A percentile compares a stretch with the other conserved stretches of the same genome.
These are phyloP conservation scores for Albatrellus ellisii DNA, from an alignment of 768 basidiomycete genomes.

Conservation along the genomic window DNA sequence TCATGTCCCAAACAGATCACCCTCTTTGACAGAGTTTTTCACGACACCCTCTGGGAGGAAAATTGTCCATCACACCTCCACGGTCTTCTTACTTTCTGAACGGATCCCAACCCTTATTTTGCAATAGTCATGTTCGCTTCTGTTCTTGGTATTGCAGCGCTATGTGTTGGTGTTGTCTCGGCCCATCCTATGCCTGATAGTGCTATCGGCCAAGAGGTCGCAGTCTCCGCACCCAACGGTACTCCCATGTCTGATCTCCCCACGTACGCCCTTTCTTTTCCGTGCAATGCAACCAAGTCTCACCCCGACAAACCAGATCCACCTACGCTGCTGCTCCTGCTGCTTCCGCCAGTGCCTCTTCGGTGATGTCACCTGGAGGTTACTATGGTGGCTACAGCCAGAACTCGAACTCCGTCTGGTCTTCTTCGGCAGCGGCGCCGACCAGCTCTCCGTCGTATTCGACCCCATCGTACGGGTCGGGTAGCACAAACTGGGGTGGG, in stretches of 20 bases:
- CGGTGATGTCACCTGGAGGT: conserved; percentile 4
- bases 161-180: conserved; percentile 37
- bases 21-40: conserved; percentile 61
- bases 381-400: conserved; percentile 16
- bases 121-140: conserved; percentile 52
- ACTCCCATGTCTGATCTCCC: neutral
- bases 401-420: neutral
- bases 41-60: conserved; percentile 51
- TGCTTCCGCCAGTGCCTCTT: conserved; percentile 1
- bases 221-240: neutral
- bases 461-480: conserved; percentile 50
- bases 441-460: conserved; percentile 17
- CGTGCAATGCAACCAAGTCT: neutral
- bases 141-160: conserved; percentile 38
- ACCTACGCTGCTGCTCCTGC: neutral
- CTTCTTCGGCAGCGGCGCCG: conserved; percentile 4
- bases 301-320: neutral
- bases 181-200: conserved; percentile 35
- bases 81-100: conserved; percentile 24
- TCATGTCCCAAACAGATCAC: conserved; percentile 29
- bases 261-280: neutral
- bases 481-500: conserved; percentile 41
- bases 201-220: conserved; percentile 17
- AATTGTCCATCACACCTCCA: conserved; percentile 32
- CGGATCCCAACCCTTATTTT: conserved; percentile 20